Evolutionary conservation across 2,329 filamentous ascomycete genomes (phyloP).

Genomic region (Colletotrichum tropicicola): DNA sequence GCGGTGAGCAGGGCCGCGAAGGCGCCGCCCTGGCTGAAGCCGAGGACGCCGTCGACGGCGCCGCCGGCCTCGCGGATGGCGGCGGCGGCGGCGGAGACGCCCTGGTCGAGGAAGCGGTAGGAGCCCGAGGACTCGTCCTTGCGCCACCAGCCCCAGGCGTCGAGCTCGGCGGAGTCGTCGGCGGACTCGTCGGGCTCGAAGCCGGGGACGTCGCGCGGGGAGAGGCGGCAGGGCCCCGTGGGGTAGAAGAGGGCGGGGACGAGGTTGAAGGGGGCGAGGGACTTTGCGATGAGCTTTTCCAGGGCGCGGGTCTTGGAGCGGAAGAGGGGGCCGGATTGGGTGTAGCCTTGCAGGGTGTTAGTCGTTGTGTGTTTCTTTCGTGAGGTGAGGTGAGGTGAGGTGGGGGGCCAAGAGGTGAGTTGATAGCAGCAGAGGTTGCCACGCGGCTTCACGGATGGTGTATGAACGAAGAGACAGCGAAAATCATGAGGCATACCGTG

Average conservation of each 20-base stretch:
- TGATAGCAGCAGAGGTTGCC: too few relatives aligned
- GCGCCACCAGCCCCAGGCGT: conserved; percentile 87
- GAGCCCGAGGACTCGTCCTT: conserved; percentile 68
- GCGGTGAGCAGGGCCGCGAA: conserved; percentile 77
- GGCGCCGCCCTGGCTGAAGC: conserved; percentile 84
- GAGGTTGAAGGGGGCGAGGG: conserved; percentile 68
- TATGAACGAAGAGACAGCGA: too few relatives aligned
- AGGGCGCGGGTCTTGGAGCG: conserved; percentile 88
- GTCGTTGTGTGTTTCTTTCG: background rate
- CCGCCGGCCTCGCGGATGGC: conserved; percentile 70
- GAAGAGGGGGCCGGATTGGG: conserved; percentile 88
- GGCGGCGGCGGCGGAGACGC: conserved; percentile 69
- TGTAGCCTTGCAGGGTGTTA: conserved; percentile 70
- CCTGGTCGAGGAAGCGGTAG: conserved; percentile 77
- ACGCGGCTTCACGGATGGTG: too few relatives aligned
- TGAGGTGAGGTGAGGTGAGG: background rate
- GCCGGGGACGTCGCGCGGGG: conserved; percentile 74
- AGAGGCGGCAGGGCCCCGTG: conserved; percentile 72
- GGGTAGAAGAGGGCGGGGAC: conserved; percentile 71
- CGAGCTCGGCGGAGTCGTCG: conserved; percentile 54
- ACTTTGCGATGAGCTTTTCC: conserved; percentile 80
- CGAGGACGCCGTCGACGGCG: conserved; percentile 80
- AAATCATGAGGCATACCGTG: conserved; percentile 67
- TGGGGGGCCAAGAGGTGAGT: background rate
- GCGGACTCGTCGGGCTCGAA: conserved; percentile 53